These are phyloP conservation scores for Domatiomyces catenatus DNA, from an alignment of 2,329 filamentous ascomycete species.

Conservation along the genomic window DNA sequence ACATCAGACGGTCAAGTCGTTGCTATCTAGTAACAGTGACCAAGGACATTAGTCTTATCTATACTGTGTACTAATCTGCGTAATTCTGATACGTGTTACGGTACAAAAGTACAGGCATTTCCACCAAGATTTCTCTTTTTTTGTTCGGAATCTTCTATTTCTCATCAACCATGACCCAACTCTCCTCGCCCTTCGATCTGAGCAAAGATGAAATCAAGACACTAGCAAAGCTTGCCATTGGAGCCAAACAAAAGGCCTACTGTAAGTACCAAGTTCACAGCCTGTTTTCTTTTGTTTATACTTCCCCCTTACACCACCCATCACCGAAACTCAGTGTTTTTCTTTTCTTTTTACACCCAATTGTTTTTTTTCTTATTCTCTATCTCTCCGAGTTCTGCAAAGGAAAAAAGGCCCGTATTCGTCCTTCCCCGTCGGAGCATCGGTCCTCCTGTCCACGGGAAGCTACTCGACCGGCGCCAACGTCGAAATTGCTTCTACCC, in stretches of 20 bases:
- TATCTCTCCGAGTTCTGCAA: not conserved
- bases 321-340: not conserved
- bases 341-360: too few species aligned
- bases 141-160: not conserved
- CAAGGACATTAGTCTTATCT: too few species aligned
- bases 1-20: not conserved
- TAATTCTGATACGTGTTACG: too few species aligned
- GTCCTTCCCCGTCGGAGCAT: conserved; percentile 76
- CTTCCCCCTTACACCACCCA: conserved; percentile 1
- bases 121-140: too few species aligned
- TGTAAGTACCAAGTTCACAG: conserved; percentile 40
- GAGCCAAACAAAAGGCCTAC: conserved; percentile 66
- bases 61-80: too few species aligned
- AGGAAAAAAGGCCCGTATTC: conserved; percentile 56
- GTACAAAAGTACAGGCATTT: too few species aligned
- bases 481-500: conserved; percentile 85
- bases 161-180: not conserved
- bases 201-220: conserved; percentile 9
- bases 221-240: conserved; percentile 37
- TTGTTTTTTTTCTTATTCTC: not conserved
- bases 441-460: conserved; percentile 48
- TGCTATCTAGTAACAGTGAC: too few species aligned
- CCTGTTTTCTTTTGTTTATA: not conserved
- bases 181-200: not conserved
- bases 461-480: conserved; percentile 61